These are phyloP conservation scores for Aspergillus sp. DNA, from an alignment of 2,329 filamentous ascomycete species.

Conservation along the genomic window DNA sequence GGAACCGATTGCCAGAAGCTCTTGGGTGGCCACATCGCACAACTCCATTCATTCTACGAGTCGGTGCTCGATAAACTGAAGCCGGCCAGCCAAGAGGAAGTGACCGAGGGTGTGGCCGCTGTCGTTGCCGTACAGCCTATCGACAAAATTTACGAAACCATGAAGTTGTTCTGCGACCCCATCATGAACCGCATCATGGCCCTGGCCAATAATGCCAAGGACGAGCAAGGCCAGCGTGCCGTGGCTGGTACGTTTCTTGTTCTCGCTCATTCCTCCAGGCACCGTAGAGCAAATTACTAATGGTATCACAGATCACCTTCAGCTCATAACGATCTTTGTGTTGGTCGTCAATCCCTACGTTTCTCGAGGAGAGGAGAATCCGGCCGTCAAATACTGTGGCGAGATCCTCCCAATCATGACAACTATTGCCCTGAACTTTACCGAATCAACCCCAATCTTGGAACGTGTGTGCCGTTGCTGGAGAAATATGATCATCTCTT, in stretches of 20 bases:
- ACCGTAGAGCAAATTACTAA: constrained; percentile 12
- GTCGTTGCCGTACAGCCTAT: constrained; percentile 85
- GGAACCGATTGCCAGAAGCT: constrained; percentile 91
- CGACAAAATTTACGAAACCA: constrained; percentile 74
- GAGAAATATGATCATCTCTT: constrained; percentile 95
- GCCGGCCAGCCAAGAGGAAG: constrained; percentile 84
- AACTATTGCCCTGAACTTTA: constrained; percentile 84
- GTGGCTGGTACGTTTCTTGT: constrained; percentile 64
- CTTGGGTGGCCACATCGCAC: constrained; percentile 76
- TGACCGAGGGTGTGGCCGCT: constrained; percentile 91
- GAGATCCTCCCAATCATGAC: constrained; percentile 88
- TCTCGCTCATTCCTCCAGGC: neutral
- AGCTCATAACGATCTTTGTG: constrained; percentile 87
- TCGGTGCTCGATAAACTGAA: constrained; percentile 84
- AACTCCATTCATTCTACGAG: constrained; percentile 90
- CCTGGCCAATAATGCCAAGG: constrained; percentile 80
- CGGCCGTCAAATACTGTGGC: constrained; percentile 92
- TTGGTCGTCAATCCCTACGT: constrained; percentile 75
- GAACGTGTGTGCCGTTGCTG: constrained; percentile 94
- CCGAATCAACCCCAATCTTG: constrained; percentile 81
- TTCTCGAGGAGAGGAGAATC: constrained; percentile 71
- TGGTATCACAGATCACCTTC: constrained; percentile 68
- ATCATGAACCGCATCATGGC: constrained; percentile 80
- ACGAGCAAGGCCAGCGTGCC: constrained; percentile 79
- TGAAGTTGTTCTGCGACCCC: constrained; percentile 93